phyloP scores from a whole-genome alignment of 2,329 filamentous ascomycete species.

The Xylaria sp. region DNA sequence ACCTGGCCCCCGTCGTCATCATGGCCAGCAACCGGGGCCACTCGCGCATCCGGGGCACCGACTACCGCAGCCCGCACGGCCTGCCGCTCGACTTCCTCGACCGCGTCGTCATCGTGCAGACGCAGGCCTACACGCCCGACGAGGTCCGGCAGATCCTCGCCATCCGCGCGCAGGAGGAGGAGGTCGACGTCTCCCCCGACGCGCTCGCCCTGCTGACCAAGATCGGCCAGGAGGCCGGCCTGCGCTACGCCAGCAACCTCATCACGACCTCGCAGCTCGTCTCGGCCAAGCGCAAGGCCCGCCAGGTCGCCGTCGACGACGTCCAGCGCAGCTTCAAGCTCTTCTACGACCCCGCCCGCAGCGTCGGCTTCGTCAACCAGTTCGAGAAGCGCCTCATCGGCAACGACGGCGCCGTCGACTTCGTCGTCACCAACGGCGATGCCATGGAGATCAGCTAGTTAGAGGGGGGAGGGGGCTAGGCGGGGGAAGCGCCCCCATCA shows the following conservation, averaged over 20 bases:
- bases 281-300: conserved; percentile 80
- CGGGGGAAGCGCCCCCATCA: too few relatives aligned
- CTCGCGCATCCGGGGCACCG: conserved; percentile 88
- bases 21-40: conserved; percentile 98
- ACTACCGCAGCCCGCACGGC: conserved; percentile 90
- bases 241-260: conserved; percentile 96
- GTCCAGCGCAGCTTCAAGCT: conserved; percentile 92
- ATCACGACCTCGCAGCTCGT: conserved; percentile 93
- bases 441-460: conserved; percentile 40
- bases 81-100: conserved; percentile 95
- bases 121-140: conserved; percentile 77
- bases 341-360: conserved; percentile 88
- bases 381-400: conserved; percentile 94
- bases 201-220: conserved; percentile 92
- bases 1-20: conserved; percentile 95
- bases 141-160: conserved; percentile 92
- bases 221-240: conserved; percentile 88
- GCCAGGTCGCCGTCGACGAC: conserved; percentile 82
- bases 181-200: conserved; percentile 87
- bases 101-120: conserved; percentile 94
- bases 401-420: conserved; percentile 77
- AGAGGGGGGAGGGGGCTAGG: background rate
- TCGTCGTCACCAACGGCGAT: conserved; percentile 56
- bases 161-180: conserved; percentile 93
- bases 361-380: conserved; percentile 86